A percentile compares a stretch with the other conserved stretches of the same genome.
Evolutionary conservation across 371 early-diverging fungal species (phyloP).

Genomic region (Haplosporangium sp.): DNA sequence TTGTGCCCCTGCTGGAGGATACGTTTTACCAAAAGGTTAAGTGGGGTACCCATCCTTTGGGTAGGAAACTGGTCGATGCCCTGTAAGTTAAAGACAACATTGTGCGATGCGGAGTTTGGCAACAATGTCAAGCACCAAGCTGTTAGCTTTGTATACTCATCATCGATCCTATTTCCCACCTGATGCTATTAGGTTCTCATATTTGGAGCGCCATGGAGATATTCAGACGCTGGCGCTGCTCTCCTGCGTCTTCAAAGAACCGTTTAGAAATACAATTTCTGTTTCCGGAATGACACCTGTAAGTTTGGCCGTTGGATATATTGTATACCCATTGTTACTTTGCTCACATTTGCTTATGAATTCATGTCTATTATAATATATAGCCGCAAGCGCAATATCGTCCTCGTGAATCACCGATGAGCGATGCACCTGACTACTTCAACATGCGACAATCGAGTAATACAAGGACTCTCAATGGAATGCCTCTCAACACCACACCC

Average conservation of each 20-base stretch:
- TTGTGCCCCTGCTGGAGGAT: constrained; percentile 50
- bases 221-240: constrained; percentile 88
- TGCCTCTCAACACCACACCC: constrained; percentile 36
- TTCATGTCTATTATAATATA: background rate
- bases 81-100: constrained; percentile 60
- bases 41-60: constrained; percentile 84
- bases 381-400: constrained; percentile 45
- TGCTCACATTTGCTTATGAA: too few relatives aligned
- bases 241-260: constrained; percentile 76
- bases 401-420: constrained; percentile 31
- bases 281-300: constrained; percentile 45
- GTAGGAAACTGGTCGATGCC: constrained; percentile 67
- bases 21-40: constrained; percentile 57
- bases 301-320: background rate
- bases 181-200: constrained; percentile 62
- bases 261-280: constrained; percentile 51
- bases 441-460: constrained; percentile 37
- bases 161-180: background rate
- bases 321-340: background rate
- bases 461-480: constrained; percentile 23
- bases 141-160: background rate
- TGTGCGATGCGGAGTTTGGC: background rate
- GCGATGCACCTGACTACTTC: constrained; percentile 47
- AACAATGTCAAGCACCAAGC: background rate
- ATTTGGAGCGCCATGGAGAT: constrained; percentile 78